phyloP scores from a whole-genome alignment of 768 basidiomycete genomes.

The Suillus decipiens region DNA sequence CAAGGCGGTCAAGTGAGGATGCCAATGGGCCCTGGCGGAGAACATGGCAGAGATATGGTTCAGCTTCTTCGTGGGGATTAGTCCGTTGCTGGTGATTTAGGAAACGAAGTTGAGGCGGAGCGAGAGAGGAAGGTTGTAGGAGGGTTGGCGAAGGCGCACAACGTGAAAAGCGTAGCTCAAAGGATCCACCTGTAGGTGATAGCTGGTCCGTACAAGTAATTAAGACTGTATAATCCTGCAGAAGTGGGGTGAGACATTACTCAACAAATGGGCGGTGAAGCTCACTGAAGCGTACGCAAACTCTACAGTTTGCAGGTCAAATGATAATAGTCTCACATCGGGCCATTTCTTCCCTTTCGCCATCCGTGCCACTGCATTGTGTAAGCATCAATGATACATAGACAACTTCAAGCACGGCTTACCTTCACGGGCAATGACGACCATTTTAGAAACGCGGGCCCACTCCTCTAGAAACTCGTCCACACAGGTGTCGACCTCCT shows the following conservation, averaged over 20 bases:
- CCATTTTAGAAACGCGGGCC: constrained; percentile 91
- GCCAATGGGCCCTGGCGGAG: constrained; percentile 69
- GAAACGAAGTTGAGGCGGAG: constrained; percentile 35
- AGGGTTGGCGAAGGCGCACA: constrained; percentile 20
- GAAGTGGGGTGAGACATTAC: neutral
- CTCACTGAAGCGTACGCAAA: constrained; percentile 73
- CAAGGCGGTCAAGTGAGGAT: constrained; percentile 64
- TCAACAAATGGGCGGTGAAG: neutral
- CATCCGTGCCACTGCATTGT: constrained; percentile 73
- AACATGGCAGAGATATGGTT: constrained; percentile 71
- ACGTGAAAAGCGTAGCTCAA: constrained; percentile 73
- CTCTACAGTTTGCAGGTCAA: constrained; percentile 91
- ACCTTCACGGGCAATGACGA: constrained; percentile 91
- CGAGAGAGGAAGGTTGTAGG: constrained; percentile 21
- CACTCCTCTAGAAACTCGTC: constrained; percentile 91
- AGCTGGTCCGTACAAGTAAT: constrained; percentile 81
- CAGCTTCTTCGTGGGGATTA: constrained; percentile 81
- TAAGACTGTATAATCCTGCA: constrained; percentile 72
- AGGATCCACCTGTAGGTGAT: constrained; percentile 65
- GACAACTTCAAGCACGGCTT: constrained; percentile 19
- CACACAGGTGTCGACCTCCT: constrained; percentile 85
- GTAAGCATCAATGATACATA: constrained; percentile 8
- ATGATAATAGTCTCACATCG: constrained; percentile 82
- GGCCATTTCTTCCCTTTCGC: constrained; percentile 68
- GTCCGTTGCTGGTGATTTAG: constrained; percentile 23